These are phyloP conservation scores for Acanthamoeba rhysodes DNA, from an alignment of 208 protist genomes.

Conservation along the genomic window DNA sequence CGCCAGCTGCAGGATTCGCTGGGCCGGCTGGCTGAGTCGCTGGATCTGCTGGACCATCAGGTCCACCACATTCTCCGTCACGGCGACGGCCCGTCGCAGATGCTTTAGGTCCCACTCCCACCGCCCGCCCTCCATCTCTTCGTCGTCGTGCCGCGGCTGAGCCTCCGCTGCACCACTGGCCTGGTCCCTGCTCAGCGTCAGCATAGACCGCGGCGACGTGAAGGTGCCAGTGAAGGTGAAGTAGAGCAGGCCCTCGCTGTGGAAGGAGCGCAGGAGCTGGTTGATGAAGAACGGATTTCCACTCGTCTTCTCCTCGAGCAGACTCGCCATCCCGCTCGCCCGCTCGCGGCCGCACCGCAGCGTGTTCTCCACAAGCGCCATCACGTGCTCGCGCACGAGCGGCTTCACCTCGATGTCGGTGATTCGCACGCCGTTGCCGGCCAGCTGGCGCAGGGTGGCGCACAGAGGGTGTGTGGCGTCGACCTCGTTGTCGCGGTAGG, in stretches of 20 bases:
- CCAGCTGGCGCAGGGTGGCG: slow-evolving; percentile 23
- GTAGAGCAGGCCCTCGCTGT: slow-evolving; percentile 24
- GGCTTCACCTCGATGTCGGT: slow-evolving; percentile 69
- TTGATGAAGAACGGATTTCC: slow-evolving; percentile 77
- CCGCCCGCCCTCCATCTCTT: not conserved
- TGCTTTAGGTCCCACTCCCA: slow-evolving; percentile 48
- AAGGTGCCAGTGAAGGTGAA: slow-evolving; percentile 15
- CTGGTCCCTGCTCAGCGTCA: too few species aligned
- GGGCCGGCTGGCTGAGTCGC: not conserved
- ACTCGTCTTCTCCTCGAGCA: slow-evolving; percentile 56
- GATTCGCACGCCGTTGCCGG: not conserved
- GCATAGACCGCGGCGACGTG: too few species aligned
- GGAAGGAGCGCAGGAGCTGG: slow-evolving; percentile 70
- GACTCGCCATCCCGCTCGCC: not conserved
- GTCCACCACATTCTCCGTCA: slow-evolving; percentile 71
- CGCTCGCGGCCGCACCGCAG: slow-evolving; percentile 8
- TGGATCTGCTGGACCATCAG: slow-evolving; percentile 70
- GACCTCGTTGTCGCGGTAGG: slow-evolving; percentile 74
- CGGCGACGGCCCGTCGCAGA: not conserved
- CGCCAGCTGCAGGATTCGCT: slow-evolving; percentile 25
- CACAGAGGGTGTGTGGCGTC: slow-evolving; percentile 15
- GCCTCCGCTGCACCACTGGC: too few species aligned
- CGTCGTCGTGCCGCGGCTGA: too few species aligned
- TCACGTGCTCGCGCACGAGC: slow-evolving; percentile 10
- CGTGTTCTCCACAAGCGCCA: slow-evolving; percentile 55